These are phyloP conservation scores for Suhomyces chickasaworum DNA, from an alignment of 1,139 yeast genomes.

Conservation along the genomic window DNA sequence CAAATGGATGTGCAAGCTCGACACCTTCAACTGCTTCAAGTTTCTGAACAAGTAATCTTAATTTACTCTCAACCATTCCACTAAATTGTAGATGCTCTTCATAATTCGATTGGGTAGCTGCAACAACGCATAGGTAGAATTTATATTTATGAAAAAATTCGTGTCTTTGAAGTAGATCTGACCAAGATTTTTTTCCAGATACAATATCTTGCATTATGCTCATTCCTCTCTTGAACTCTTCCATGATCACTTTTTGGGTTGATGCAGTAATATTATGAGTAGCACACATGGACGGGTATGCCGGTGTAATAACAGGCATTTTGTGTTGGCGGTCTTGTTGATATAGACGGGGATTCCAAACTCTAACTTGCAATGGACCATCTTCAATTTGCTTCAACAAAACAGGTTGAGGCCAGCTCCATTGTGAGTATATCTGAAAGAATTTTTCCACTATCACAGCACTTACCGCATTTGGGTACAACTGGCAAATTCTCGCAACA, in stretches of 20 bases:
- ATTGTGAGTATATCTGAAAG: constrained; percentile 78
- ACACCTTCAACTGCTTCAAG: constrained; percentile 77
- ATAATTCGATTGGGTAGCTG: constrained; percentile 66
- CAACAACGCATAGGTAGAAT: constrained; percentile 80
- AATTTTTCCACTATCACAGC: constrained; percentile 88
- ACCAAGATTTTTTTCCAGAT: constrained; percentile 68
- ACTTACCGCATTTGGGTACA: constrained; percentile 94
- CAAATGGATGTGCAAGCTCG: constrained; percentile 85
- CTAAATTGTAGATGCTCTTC: constrained; percentile 90
- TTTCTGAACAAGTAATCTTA: constrained; percentile 78
- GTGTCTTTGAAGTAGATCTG: constrained; percentile 73
- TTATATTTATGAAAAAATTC: constrained; percentile 81
- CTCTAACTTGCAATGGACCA: constrained; percentile 93
- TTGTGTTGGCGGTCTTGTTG: constrained; percentile 84
- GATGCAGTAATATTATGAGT: constrained; percentile 92
- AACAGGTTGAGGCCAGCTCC: constrained; percentile 99
- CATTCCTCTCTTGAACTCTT: constrained; percentile 75
- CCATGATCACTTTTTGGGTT: constrained; percentile 76
- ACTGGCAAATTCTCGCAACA: constrained; percentile 93
- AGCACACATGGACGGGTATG: constrained; percentile 99
- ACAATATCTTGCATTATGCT: constrained; percentile 70
- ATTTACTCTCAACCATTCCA: constrained; percentile 88
- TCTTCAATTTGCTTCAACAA: constrained; percentile 89
- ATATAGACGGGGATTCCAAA: constrained; percentile 94
- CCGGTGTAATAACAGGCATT: constrained; percentile 99